Evolutionary conservation across 768 basidiomycete genomes (phyloP), one percentile per base, ranked within the genome.

Genomic region (Termitomyces titanicus): DNA sequence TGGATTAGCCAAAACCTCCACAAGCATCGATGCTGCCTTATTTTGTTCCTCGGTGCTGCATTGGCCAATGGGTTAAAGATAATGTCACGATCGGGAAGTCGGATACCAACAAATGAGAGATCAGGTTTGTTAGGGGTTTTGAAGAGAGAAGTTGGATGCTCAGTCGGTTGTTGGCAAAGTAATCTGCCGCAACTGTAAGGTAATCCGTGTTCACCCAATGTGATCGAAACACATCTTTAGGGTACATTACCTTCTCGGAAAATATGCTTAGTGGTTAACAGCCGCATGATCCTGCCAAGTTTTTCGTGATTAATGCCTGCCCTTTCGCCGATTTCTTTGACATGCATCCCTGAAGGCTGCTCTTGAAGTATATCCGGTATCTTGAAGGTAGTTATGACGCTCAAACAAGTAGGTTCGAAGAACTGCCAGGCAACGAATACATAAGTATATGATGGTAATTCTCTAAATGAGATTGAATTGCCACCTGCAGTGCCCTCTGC

Each of bases 131-230:
- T 0, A 75, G 52, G 5, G 70, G 66, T 34, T 72, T 69, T 1
- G 61, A 60, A 3, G 72, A 72, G 0, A 70, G 46, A 0, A 76
- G 63, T 31, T 66, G 61, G 35, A 72, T 55, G 53, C 72, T 74
- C 1, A 79, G 64, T 0, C 75, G 68, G 58, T 75, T 79, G 52
- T 79, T 76, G 1, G 72, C 71, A 54, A 74, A 77, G 0, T 73
- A 70, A 47, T 74, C 68, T 9, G 62, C 60, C 31, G 63, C 60
- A 2, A 76, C 74, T 75, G n/a, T 33, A 2, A 33, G 18, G 38
- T 39, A 5, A 15, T 5, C 22, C 7, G 12, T 29, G 13, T 25
- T 29, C 9, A 29, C 22, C 9, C 9, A 29, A 29, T 9, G 9
- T 2, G 24, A 24, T 24, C 11, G 25, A 45, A 17, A 17, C n/a